Percentiles rank a stretch among this genome's conserved stretches.
These are phyloP conservation scores for Skeletonema menzelii DNA, from an alignment of 108 stramenopile species.

Conservation along the genomic window DNA sequence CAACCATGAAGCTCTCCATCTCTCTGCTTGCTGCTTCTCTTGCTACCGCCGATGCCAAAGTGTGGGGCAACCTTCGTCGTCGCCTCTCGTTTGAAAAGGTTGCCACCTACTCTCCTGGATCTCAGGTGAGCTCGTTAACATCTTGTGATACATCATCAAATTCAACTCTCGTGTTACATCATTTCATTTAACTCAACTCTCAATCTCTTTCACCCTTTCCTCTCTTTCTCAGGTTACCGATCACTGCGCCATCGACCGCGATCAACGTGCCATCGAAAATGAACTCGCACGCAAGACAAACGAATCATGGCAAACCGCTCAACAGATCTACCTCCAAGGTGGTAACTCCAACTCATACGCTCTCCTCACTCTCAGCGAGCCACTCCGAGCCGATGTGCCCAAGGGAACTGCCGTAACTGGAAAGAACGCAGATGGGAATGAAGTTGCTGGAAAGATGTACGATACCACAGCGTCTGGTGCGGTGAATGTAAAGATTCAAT, in stretches of 20 bases:
- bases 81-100: slow-evolving; percentile 49
- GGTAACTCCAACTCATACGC: slow-evolving; percentile 72
- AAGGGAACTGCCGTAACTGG: slow-evolving; percentile 48
- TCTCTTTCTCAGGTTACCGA: slow-evolving; percentile 21
- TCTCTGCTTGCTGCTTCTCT: neutral
- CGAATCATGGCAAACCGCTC: slow-evolving; percentile 45
- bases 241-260: slow-evolving; percentile 71
- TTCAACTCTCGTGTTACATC: neutral
- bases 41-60: neutral
- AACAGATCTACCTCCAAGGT: slow-evolving; percentile 60
- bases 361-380: slow-evolving; percentile 37
- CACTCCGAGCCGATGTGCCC: slow-evolving; percentile 26
- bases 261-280: slow-evolving; percentile 66
- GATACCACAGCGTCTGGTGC: slow-evolving; percentile 36
- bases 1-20: slow-evolving; percentile 6
- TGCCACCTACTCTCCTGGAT: slow-evolving; percentile 65
- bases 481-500: slow-evolving; percentile 49
- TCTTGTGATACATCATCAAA: neutral
- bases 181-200: no score
- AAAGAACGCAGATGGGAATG: slow-evolving; percentile 37
- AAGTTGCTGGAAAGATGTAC: slow-evolving; percentile 48
- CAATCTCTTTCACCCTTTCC: no score
- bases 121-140: slow-evolving; percentile 53
- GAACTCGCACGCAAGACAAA: slow-evolving; percentile 28
- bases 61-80: slow-evolving; percentile 23